Base-by-base conservation (phyloP, 495 filamentous ascomycete genomes). In the Talaromyces trachyspermus region DNA sequence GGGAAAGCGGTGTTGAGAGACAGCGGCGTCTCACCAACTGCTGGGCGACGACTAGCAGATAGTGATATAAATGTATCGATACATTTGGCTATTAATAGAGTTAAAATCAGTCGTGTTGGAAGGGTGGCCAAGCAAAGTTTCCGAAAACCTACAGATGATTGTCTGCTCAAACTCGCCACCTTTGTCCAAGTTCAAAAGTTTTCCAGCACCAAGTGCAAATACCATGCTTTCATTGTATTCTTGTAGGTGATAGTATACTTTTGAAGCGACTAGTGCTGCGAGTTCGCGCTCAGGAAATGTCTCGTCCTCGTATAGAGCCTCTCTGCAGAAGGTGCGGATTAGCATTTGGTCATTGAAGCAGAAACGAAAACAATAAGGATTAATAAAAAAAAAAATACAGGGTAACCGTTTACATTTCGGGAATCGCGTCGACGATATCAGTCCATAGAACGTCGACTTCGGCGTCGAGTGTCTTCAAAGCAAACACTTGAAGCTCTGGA, bases 221-320 rank as follows among this genome's bases (percentile, higher is more conserved):
- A 86, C 84, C 94, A 99, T 97, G 65, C 90, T 95, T 76, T 97
- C 92, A 60, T 96, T 89, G 70, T 97, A 97, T 67, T 95, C 94
- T 69, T 94, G 87, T 38, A 99, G 81, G 61, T 99, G 91, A 62
- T 96, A 99, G 68, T 97, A 99, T 53, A 97, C 88, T 74, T 97
- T 97, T 49, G 94, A 85, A 43, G 90, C 85, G 40, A 99, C 89
- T 23, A 99, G 75, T 46, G 94, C 91, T 46, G 94, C 94, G 35
- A 97, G 82, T 60, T 90, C 86, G 55, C 92, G 86, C 61, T 99
- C 85, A 12, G 92, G 85, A 57, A 99, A 99, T 42, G 76, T 74
- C 50, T 95, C 86, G 71, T 97, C 90, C 76, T 99, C 94, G 66
- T 95, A 97, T 27, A 99, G 80, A 39, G 88, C 89, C 75, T 99